These are phyloP conservation scores for Jimgerdemannia flammicorona DNA, from an alignment of 192 early-diverging fungal species.

Conservation along the genomic window DNA sequence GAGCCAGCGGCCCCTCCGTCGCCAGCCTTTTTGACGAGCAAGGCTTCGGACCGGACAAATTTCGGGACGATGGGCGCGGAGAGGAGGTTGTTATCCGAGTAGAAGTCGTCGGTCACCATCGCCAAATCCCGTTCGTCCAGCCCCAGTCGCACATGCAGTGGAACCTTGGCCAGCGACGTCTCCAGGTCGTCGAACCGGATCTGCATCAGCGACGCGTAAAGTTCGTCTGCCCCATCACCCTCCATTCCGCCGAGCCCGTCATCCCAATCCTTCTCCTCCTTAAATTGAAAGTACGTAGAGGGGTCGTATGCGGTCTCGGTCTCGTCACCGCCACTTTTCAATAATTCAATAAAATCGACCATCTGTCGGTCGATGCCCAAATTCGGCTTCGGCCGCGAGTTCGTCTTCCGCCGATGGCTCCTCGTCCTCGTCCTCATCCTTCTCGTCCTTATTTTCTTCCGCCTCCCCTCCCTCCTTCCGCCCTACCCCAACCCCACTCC, in stretches of 20 bases:
- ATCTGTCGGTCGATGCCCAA: background rate
- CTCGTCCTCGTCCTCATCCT: background rate
- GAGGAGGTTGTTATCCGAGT: background rate
- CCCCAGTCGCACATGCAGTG: background rate
- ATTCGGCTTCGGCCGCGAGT: background rate
- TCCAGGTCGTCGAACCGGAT: background rate
- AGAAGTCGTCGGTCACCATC: background rate
- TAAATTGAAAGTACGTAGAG: background rate
- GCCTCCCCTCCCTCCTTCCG: too few relatives aligned
- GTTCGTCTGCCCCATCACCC: background rate
- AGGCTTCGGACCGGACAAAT: background rate
- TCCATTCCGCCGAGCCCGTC: background rate
- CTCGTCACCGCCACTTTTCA: background rate
- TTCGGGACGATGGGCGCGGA: background rate
- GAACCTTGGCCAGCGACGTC: background rate
- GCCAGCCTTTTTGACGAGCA: background rate
- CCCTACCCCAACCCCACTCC: background rate
- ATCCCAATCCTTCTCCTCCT: background rate
- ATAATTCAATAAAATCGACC: background rate
- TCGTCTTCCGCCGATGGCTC: too few relatives aligned
- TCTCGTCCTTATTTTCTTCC: background rate
- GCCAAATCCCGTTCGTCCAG: background rate
- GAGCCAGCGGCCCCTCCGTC: too few relatives aligned
- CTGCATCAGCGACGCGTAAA: background rate
- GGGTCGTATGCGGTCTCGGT: background rate